Base-by-base conservation (phyloP, 768 basidiomycete genomes). In the Mycena latifolia region DNA sequence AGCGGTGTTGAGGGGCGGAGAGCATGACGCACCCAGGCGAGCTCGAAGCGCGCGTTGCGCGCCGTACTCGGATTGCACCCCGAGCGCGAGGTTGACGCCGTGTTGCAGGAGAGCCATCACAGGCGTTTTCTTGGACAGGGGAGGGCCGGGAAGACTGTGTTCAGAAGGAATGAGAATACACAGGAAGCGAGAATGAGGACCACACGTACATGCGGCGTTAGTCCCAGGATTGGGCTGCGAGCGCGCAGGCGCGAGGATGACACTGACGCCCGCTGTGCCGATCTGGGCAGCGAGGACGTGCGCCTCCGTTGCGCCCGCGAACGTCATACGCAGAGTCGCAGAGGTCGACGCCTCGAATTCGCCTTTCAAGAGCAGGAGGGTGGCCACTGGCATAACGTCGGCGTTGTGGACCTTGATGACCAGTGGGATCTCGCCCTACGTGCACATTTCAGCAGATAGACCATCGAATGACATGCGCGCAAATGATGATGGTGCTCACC, bases 331-430 rank as follows among this genome's bases (percentile, higher is more conserved):
- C 43, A 83, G 73, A 1, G 17, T 69, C 22, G 73, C 69, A 60
- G 80, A n/a, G n/a, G n/a, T n/a, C n/a, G n/a, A n/a, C n/a, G n/a
- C n/a, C n/a, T n/a, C n/a, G n/a, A n/a, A n/a, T 55, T 89, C 85
- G 12, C 71, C 70, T 73, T 89, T 91, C 65, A 95, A 84, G 7
- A 67, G 71, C 41, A 96, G 77, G 17, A 95, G 77, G 0, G 88
- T 85, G 0, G 91, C 87, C 73, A 95, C n/a, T n/a, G n/a, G n/a
- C n/a, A n/a, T 95, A 55, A 90, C 82, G 75, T 95, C 94, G 11
- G 92, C 92, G 70, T 84, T 92, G 63, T 90, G 81, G 18, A 88
- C 89, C 2, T 85, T 78, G 24, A 94, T 76, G 3, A 94, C 91
- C 20, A 96, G 79, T 0, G 91, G 87, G 0, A 90, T 74, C 25